phyloP scores from a whole-genome alignment of 768 basidiomycete genomes.

The Lanmaoa pseudosensibilis region DNA sequence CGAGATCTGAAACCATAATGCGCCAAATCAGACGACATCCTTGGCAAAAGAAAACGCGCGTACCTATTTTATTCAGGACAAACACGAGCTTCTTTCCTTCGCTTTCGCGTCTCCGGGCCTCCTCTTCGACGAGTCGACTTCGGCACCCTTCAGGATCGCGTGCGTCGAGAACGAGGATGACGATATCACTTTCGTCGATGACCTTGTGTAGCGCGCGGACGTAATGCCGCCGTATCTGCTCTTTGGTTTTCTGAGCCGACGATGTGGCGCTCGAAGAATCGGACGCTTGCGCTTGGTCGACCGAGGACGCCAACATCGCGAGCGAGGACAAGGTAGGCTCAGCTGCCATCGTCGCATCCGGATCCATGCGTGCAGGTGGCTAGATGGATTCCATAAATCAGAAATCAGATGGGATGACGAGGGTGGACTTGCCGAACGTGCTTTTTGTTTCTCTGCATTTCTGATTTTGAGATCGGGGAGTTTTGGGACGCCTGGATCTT shows the following conservation, averaged over 20 bases:
- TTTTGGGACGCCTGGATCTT: slow-evolving; percentile 86
- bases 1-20: slow-evolving; percentile 61
- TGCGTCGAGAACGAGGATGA: slow-evolving; percentile 89
- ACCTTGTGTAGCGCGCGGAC: slow-evolving; percentile 85
- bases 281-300: slow-evolving; percentile 6
- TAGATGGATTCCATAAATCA: neutral
- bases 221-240: slow-evolving; percentile 72
- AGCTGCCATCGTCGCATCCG: slow-evolving; percentile 66
- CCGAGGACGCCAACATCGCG: slow-evolving; percentile 47
- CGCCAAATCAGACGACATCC: neutral
- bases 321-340: slow-evolving; percentile 69
- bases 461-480: slow-evolving; percentile 69
- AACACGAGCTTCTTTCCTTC: slow-evolving; percentile 93
- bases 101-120: slow-evolving; percentile 78
- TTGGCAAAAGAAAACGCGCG: slow-evolving; percentile 19
- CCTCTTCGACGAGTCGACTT: slow-evolving; percentile 91
- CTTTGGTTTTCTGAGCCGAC: slow-evolving; percentile 52
- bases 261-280: slow-evolving; percentile 33
- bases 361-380: slow-evolving; percentile 38
- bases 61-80: slow-evolving; percentile 96
- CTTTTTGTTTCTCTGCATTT: slow-evolving; percentile 51
- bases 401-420: neutral
- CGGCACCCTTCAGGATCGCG: slow-evolving; percentile 93
- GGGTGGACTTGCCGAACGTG: slow-evolving; percentile 38
- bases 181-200: slow-evolving; percentile 88